Base-by-base conservation (phyloP, 805 yeast species). In the Candida railenensis region DNA sequence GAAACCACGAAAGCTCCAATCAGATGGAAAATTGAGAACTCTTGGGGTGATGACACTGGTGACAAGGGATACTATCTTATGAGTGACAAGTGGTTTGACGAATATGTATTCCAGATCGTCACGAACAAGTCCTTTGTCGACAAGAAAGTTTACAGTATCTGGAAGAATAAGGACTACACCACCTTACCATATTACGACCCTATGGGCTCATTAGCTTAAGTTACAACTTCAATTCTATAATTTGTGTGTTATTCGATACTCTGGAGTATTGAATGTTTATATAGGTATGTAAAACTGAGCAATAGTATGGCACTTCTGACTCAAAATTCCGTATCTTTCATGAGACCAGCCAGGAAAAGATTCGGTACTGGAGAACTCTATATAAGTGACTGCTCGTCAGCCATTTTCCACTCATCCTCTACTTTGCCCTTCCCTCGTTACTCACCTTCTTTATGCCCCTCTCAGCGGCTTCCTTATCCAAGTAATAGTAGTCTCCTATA, bases 1-100 rank as follows among this genome's bases (percentile, higher is more conserved):
- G 80, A 74, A 11, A 44, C 40, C 5, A 57, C 65, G 32, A 74
- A 74, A 12, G 40, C 42, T 3, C 77, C 76, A 3, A 58, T 69
- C 2, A 61, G 77, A 56, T 71, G 76, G 77, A 71, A 70, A 56
- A 67, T 71, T 44, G 70, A 71, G 51, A 71, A 70, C 53, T 69
- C 75, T 1, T 71, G 76, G 76, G 77, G 77, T 45, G 67, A 62
- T 30, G 66, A 49, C 3, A 66, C 59, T 7, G 76, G 77, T 34
- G 66, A 68, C 25, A 63, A 65, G 48, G 76, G 77, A n/a, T 69
- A 62, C 54, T 71, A 60, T 47, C 59, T 70, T 42, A 71, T 71
- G 76, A 65, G 74, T 14, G 77, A 71, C 53, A 61, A 58, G 15
- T 71, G 77, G 77, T 71, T 71, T 49, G 68, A 63, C 48, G 74